Evolutionary conservation across 2,329 filamentous ascomycete species (phyloP).

Genomic region (Paraconiothyrium sp.): DNA sequence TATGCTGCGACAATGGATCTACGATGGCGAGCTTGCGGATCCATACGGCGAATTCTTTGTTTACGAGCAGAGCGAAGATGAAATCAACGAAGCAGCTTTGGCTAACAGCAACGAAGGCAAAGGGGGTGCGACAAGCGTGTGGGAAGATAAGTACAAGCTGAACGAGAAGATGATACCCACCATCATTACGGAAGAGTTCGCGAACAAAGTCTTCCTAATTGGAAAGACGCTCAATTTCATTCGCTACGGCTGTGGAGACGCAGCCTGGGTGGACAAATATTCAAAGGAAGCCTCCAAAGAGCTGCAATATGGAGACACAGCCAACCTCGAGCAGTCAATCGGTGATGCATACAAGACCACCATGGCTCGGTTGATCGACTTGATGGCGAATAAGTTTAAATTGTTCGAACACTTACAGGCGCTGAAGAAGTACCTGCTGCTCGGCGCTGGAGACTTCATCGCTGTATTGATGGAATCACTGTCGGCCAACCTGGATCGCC

Average conservation of each 20-base stretch:
- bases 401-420: slow-evolving; percentile 91
- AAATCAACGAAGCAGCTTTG: slow-evolving; percentile 45
- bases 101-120: slow-evolving; percentile 51
- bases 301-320: slow-evolving; percentile 90
- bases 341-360: slow-evolving; percentile 98
- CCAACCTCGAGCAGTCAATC: slow-evolving; percentile 89
- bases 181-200: slow-evolving; percentile 92
- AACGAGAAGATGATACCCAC: slow-evolving; percentile 87
- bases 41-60: slow-evolving; percentile 97
- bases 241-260: slow-evolving; percentile 91
- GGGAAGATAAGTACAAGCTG: slow-evolving; percentile 96
- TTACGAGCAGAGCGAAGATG: slow-evolving; percentile 74
- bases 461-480: slow-evolving; percentile 96
- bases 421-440: slow-evolving; percentile 91
- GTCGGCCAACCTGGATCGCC: slow-evolving; percentile 89
- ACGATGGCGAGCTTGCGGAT: slow-evolving; percentile 97
- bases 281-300: slow-evolving; percentile 93
- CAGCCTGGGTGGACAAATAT: slow-evolving; percentile 94
- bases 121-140: slow-evolving; percentile 82
- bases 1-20: slow-evolving; percentile 96
- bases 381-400: slow-evolving; percentile 96
- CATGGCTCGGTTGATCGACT: slow-evolving; percentile 90
- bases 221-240: slow-evolving; percentile 99
- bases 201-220: slow-evolving; percentile 95
- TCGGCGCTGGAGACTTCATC: slow-evolving; percentile 97